Conservation (phyloP, 2,329 filamentous ascomycete genomes). For the Mycocentrospora acerina region DNA sequence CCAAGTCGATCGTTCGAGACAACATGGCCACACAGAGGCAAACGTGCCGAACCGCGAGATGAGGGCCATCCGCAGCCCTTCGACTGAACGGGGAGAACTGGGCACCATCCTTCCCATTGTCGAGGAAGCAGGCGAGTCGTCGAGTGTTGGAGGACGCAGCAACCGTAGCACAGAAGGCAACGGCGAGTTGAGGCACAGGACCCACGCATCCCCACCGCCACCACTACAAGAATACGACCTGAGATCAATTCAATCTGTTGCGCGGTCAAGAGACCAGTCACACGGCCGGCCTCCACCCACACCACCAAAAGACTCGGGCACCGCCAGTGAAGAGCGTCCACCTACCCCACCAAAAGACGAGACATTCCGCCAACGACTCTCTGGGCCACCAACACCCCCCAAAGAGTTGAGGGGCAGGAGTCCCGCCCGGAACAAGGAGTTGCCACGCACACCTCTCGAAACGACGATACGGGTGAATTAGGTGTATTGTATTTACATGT, state of each 20-base stretch:
- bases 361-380: constrained; percentile 19
- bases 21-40: constrained; percentile 50
- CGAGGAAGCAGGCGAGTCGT: constrained; percentile 81
- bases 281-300: constrained; percentile 43
- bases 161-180: constrained; percentile 39
- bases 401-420: constrained; percentile 38
- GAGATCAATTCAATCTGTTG: constrained; percentile 15
- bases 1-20: constrained; percentile 60
- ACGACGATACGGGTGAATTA: constrained; percentile 37
- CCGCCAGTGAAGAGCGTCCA: constrained; percentile 33
- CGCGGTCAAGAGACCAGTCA: constrained; percentile 27
- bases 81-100: constrained; percentile 57
- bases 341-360: constrained; percentile 36
- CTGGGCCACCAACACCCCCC: constrained; percentile 42
- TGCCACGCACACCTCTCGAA: constrained; percentile 39
- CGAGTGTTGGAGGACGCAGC: constrained; percentile 64
- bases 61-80: constrained; percentile 58
- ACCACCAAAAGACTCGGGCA: constrained; percentile 41
- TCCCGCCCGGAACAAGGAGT: constrained; percentile 34
- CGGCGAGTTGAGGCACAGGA: constrained; percentile 2
- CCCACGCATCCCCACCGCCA: constrained; percentile 17
- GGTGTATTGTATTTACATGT: background rate
- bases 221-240: constrained; percentile 22
- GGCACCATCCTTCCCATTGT: constrained; percentile 75
- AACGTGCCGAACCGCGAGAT: constrained; percentile 65